Conservation (phyloP, 2,329 filamentous ascomycete genomes). For the Aspergillus proliferans region DNA sequence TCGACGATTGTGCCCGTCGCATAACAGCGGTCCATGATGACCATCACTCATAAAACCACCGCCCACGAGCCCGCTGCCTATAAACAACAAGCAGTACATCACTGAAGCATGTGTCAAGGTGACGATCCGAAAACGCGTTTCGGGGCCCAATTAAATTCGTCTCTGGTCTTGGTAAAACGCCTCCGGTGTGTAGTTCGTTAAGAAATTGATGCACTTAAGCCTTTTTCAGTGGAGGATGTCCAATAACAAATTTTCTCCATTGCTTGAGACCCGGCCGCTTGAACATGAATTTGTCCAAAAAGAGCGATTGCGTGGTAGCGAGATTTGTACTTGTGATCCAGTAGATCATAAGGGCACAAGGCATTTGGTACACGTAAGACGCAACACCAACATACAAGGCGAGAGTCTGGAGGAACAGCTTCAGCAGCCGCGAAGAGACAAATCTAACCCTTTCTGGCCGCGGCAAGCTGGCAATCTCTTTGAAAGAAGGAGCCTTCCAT, state of each 20-base stretch:
- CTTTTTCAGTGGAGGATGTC: constrained; percentile 3
- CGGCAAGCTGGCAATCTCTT: constrained; percentile 21
- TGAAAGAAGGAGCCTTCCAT: constrained; percentile 18
- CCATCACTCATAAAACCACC: too few species aligned
- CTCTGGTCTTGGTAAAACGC: too few species aligned
- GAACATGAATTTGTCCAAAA: constrained; percentile 38
- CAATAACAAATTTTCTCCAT: constrained; percentile 30
- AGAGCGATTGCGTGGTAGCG: constrained; percentile 35
- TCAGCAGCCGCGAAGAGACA: constrained; percentile 20
- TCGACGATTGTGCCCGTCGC: too few species aligned
- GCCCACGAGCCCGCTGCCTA: too few species aligned
- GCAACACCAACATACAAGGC: constrained; percentile 34
- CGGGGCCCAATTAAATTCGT: too few species aligned
- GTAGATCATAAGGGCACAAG: constrained; percentile 44
- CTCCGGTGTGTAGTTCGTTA: too few species aligned
- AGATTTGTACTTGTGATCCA: constrained; percentile 44
- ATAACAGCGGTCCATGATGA: too few species aligned
- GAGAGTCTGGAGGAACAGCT: constrained; percentile 28
- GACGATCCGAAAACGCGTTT: too few species aligned
- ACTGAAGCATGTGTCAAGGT: too few species aligned
- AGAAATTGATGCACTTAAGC: too few species aligned
- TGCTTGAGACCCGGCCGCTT: constrained; percentile 23
- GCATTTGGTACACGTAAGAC: constrained; percentile 30
- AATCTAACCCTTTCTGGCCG: constrained; percentile 19
- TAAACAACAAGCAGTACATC: too few species aligned